phyloP scores from a whole-genome alignment of 345 rosid genomes.

The Psidium friedrichsthalianum region DNA sequence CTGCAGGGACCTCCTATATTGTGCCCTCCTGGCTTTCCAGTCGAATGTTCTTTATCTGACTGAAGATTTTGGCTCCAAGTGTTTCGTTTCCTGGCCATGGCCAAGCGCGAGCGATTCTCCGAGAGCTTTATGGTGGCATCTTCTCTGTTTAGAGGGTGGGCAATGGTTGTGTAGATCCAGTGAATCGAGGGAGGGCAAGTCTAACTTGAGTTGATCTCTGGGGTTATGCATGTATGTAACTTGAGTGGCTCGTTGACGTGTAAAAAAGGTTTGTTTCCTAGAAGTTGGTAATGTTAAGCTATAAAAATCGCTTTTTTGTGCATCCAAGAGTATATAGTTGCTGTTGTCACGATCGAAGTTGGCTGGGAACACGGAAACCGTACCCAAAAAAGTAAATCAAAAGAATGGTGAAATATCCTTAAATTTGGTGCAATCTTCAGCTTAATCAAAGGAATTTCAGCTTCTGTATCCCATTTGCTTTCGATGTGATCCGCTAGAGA shows the following conservation, averaged over 20 bases:
- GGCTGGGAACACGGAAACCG: neutral
- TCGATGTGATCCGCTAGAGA: neutral
- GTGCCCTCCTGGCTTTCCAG: neutral
- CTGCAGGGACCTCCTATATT: neutral
- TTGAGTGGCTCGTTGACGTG: neutral
- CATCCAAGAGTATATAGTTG: neutral
- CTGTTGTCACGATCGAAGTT: neutral
- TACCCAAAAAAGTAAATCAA: neutral
- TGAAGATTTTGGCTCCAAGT: constrained; percentile 28
- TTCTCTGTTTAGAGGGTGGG: neutral
- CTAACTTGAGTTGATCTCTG: neutral
- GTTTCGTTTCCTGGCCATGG: constrained; percentile 15
- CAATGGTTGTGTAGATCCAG: neutral
- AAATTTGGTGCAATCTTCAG: neutral
- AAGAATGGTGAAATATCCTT: neutral
- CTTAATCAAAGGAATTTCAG: neutral
- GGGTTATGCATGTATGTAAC: neutral
- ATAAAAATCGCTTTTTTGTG: neutral
- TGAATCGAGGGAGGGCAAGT: neutral
- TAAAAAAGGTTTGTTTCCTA: neutral
- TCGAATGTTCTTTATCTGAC: constrained; percentile 8
- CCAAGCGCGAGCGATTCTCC: neutral
- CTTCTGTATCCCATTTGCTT: neutral
- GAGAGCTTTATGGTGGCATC: neutral
- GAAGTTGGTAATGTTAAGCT: neutral